Percentiles rank a stretch among this genome's conserved stretches.
Evolutionary conservation across 345 rosid genomes (phyloP).

Genomic region (Citrus hindsii): DNA sequence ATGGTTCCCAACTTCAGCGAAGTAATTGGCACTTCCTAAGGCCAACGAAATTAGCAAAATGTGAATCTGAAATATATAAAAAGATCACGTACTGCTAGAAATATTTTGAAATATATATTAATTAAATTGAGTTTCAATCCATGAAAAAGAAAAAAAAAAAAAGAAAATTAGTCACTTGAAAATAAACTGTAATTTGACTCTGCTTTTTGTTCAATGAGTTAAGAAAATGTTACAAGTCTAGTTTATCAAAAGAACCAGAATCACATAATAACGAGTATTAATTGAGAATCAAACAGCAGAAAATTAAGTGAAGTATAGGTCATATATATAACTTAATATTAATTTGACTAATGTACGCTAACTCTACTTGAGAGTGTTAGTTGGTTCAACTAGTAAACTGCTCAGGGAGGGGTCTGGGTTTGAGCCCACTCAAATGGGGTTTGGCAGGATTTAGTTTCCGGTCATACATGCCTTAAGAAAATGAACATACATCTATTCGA

Average conservation of each 20-base stretch:
- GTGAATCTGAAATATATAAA: neutral
- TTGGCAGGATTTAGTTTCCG: no score
- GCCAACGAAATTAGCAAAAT: neutral
- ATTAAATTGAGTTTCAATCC: neutral
- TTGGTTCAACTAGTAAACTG: no score
- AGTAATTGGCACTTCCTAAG: neutral
- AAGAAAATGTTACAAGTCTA: neutral
- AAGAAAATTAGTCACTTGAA: neutral
- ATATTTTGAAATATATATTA: neutral
- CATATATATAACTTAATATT: neutral
- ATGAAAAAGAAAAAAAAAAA: no score
- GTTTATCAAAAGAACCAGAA: neutral
- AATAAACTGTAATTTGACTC: neutral
- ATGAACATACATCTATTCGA: neutral
- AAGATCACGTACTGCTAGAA: neutral
- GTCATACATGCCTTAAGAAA: neutral
- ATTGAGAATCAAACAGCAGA: neutral
- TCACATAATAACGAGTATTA: neutral
- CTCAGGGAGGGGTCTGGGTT: no score
- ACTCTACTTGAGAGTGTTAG: no score
- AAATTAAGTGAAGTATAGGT: neutral
- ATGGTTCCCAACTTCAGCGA: neutral
- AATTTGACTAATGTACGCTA: neutral
- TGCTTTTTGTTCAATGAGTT: neutral
- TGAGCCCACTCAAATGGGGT: no score